Evolutionary conservation across 345 rosid species (phyloP), one percentile per base, ranked within the genome.

Genomic region (Combretum micranthum): DNA sequence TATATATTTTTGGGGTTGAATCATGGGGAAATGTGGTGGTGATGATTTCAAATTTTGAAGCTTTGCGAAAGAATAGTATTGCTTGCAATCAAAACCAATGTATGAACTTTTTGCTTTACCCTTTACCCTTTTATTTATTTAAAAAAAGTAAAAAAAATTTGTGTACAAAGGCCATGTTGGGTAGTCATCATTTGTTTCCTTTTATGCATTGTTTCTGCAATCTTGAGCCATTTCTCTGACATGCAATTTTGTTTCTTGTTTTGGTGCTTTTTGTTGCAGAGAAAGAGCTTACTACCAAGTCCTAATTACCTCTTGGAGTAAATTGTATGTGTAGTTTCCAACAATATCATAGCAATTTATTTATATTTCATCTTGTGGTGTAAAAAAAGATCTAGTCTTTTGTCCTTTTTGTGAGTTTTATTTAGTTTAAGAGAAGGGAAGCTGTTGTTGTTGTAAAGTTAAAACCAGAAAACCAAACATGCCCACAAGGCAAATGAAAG

Each of bases 401-500:
- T 57, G 55, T 56, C 16, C 9, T 42, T 49, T 49, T 37, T 56
- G 64, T 37, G 53, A 23, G 26, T 53, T 50, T 50, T 22, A 17
- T 25, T 14, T 25, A 52, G 42, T 19, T n/a, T 15, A 18, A 13
- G 37, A 13, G 63, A 47, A 48, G 61, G 50, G 60, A 44, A 7
- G 39, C 39, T 32, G 39, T 32, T 32, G 39, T 32, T 32, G 39
- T 32, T 32, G 39, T 32, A 5, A 32, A 32, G 39, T 44, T 39
- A 21, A 47, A 53, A 45, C 43, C 43, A 39, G 61, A 22, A 11
- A 59, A 49, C 59, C 22, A 53, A 62, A 46, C 63, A 85, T 87
- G 99, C 97, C 97, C 67, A 72, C 77, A 64, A 78, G 96, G 84
- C 92, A 75, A 64, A 83, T 90, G 92, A 90, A 85, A 74, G 97